Conservation (phyloP, 2,329 filamentous ascomycete species). For the Penicillium crustosum region DNA sequence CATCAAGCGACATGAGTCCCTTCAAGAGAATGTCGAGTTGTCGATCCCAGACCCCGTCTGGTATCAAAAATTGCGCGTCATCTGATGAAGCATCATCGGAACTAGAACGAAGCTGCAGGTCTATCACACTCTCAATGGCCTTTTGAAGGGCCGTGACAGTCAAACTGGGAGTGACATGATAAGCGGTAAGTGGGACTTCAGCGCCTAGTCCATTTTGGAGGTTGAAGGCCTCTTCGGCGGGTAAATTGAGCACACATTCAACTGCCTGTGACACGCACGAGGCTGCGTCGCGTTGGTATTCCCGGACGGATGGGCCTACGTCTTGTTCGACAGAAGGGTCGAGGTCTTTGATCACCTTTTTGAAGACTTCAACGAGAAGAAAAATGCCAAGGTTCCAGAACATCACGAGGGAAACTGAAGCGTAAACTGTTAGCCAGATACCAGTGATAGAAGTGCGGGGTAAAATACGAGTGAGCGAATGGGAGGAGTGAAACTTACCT, state of each 20-base stretch:
- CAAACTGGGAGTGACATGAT: slow-evolving; percentile 25
- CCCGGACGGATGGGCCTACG: background rate
- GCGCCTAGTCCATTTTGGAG: slow-evolving; percentile 23
- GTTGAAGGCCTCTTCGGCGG: slow-evolving; percentile 18
- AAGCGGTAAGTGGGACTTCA: slow-evolving; percentile 21
- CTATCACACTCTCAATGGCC: slow-evolving; percentile 17
- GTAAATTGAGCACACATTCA: slow-evolving; percentile 13
- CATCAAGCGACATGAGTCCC: slow-evolving; percentile 23
- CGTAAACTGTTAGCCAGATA: background rate
- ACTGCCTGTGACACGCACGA: slow-evolving; percentile 14
- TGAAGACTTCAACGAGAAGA: slow-evolving; percentile 15
- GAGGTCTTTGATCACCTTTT: background rate
- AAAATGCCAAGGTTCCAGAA: slow-evolving; percentile 26
- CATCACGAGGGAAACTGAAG: slow-evolving; percentile 16
- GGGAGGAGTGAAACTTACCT: slow-evolving; percentile 5
- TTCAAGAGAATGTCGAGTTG: slow-evolving; percentile 24
- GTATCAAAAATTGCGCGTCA: background rate
- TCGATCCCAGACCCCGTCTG: slow-evolving; percentile 9
- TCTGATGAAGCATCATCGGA: no score
- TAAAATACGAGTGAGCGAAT: background rate
- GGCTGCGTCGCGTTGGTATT: slow-evolving; percentile 8
- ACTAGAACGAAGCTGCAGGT: background rate
- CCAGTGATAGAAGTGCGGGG: no score
- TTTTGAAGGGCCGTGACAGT: slow-evolving; percentile 17
- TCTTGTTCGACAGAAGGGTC: background rate